A percentile compares a stretch with the other conserved stretches of the same genome.
These are phyloP conservation scores for Lecanicillium sp. DNA, from an alignment of 2,329 filamentous ascomycete species.

Conservation along the genomic window DNA sequence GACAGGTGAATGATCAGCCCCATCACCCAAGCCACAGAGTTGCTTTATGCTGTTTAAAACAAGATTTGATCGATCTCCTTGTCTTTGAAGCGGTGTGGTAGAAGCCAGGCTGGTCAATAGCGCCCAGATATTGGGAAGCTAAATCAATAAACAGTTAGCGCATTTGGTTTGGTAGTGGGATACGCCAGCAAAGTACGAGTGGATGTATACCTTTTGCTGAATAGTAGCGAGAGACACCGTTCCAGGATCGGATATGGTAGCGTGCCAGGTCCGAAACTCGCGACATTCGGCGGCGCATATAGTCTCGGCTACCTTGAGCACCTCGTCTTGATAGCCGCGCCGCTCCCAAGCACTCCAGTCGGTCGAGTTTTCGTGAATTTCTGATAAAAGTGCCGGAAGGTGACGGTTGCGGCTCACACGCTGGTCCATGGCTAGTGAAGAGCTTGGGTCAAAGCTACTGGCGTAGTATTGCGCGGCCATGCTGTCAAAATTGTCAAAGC, in stretches of 20 bases:
- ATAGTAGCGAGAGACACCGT: slow-evolving; percentile 6
- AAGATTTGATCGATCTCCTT: slow-evolving; percentile 8
- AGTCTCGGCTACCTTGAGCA: slow-evolving; percentile 16
- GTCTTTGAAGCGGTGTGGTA: slow-evolving; percentile 8
- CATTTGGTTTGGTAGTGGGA: neutral
- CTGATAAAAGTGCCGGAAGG: slow-evolving; percentile 9
- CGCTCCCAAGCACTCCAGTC: slow-evolving; percentile 18
- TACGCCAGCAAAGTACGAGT: neutral
- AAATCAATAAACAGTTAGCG: slow-evolving; percentile 6
- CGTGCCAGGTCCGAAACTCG: slow-evolving; percentile 4
- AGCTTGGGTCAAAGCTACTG: slow-evolving; percentile 9
- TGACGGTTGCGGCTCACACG: slow-evolving; percentile 12
- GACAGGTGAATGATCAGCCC: slow-evolving; percentile 3
- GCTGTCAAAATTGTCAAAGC: slow-evolving; percentile 10
- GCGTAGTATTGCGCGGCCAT: slow-evolving; percentile 11
- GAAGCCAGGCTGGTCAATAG: slow-evolving; percentile 8
- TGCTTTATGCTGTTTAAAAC: slow-evolving; percentile 10
- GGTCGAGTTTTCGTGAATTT: slow-evolving; percentile 7
- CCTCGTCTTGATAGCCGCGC: slow-evolving; percentile 18
- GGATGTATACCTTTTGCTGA: slow-evolving; percentile 6
- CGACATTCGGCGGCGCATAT: slow-evolving; percentile 9
- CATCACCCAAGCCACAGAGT: slow-evolving; percentile 8
- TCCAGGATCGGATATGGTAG: slow-evolving; percentile 2
- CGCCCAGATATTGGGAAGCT: slow-evolving; percentile 10
- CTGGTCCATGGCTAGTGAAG: slow-evolving; percentile 11